Conservation (phyloP, 2,329 filamentous ascomycete genomes). For the Leptoxyphium fumago region DNA sequence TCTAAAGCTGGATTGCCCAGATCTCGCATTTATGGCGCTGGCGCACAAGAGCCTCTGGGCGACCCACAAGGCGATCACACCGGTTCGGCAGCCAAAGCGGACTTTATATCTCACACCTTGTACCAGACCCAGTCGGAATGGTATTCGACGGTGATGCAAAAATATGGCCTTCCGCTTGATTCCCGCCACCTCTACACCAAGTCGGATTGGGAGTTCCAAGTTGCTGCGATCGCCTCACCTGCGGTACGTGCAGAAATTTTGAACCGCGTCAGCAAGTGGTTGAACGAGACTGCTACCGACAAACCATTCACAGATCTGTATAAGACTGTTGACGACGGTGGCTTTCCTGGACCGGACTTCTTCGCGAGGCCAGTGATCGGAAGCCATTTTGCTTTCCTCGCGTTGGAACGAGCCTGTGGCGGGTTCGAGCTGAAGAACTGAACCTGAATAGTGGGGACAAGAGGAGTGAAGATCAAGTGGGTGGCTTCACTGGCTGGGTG, state of each 20-base stretch:
- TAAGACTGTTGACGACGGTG: slow-evolving; percentile 61
- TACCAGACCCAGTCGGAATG: slow-evolving; percentile 69
- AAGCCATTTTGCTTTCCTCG: slow-evolving; percentile 72
- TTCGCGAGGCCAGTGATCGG: slow-evolving; percentile 73
- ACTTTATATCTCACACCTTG: slow-evolving; percentile 55
- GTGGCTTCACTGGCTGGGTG: too few species aligned
- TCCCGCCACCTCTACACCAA: slow-evolving; percentile 74
- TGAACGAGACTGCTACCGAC: slow-evolving; percentile 68
- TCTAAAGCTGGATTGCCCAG: not conserved
- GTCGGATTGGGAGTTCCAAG: slow-evolving; percentile 84
- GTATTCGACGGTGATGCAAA: slow-evolving; percentile 66
- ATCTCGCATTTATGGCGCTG: not conserved
- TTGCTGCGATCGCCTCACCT: slow-evolving; percentile 60
- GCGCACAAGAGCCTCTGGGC: slow-evolving; percentile 2
- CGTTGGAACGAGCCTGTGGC: slow-evolving; percentile 60
- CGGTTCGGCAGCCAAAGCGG: slow-evolving; percentile 7
- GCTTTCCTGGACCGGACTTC: slow-evolving; percentile 60
- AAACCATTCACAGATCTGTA: slow-evolving; percentile 70
- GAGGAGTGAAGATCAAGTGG: too few species aligned
- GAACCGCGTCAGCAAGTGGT: slow-evolving; percentile 59
- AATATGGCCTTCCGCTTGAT: slow-evolving; percentile 71
- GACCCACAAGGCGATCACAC: slow-evolving; percentile 8
- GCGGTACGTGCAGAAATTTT: slow-evolving; percentile 56
- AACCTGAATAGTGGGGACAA: too few species aligned
- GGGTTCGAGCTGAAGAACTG: not conserved